Conservation (phyloP, 2,329 filamentous ascomycete species). For the Diplodia mutila region DNA sequence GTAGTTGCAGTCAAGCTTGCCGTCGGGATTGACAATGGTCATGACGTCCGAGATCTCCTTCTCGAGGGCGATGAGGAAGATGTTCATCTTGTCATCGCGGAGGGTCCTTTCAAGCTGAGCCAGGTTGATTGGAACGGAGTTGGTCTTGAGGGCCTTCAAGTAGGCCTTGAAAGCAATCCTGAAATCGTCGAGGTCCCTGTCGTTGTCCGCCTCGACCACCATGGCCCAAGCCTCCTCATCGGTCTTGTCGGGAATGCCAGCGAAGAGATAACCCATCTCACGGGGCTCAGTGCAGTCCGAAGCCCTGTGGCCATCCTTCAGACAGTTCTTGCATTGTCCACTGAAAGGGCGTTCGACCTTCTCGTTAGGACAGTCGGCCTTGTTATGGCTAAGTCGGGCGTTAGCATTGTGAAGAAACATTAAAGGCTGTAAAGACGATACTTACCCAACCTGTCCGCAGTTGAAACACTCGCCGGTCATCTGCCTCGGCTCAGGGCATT, state of each 20-base stretch:
- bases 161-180: slow-evolving; percentile 56
- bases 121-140: slow-evolving; percentile 44
- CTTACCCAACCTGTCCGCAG: slow-evolving; percentile 59
- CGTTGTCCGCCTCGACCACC: slow-evolving; percentile 54
- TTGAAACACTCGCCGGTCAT: slow-evolving; percentile 60
- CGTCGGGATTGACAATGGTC: slow-evolving; percentile 58
- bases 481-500: slow-evolving; percentile 51
- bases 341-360: slow-evolving; percentile 56
- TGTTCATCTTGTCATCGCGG: slow-evolving; percentile 50
- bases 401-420: slow-evolving; percentile 26
- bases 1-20: slow-evolving; percentile 65
- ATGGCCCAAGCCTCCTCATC: slow-evolving; percentile 56
- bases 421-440: neutral
- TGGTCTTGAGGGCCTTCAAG: slow-evolving; percentile 43
- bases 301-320: slow-evolving; percentile 50
- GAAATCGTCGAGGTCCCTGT: slow-evolving; percentile 56
- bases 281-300: slow-evolving; percentile 52
- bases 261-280: slow-evolving; percentile 35
- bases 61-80: slow-evolving; percentile 59
- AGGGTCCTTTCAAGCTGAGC: slow-evolving; percentile 56
- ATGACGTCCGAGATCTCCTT: slow-evolving; percentile 48
- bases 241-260: slow-evolving; percentile 50
- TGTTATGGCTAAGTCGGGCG: slow-evolving; percentile 57
- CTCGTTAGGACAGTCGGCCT: slow-evolving; percentile 64
- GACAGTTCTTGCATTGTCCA: slow-evolving; percentile 63